Evolutionary conservation across 345 rosid species (phyloP), one percentile per base, ranked within the genome.

Genomic region (Lepidium sativum): DNA sequence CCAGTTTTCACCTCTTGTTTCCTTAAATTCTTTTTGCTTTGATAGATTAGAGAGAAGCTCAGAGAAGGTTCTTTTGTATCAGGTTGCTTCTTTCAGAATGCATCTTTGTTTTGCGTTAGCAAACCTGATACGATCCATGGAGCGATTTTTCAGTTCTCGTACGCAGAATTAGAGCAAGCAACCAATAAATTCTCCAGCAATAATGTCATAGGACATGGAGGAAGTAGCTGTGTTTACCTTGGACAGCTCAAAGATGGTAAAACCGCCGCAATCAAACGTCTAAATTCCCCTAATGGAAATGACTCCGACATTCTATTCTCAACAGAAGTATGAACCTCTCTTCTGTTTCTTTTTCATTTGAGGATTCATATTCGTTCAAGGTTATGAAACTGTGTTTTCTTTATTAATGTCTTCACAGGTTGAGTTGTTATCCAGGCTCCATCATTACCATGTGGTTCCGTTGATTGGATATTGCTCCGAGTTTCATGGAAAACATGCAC

Each of bases 381-480:
- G 10, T 62, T 41, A 15, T 39, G 69, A 10, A 8, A 64, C 11
- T 57, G 21, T 58, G 44, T 57, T 21, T 13, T 25, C 1, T 11
- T 65, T 39, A 8, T 15, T 21, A 13, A 4, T 40, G 29, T 73
- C 65, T 76, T 35, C 52, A 29, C 77, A 94, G 99, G 92, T 90
- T 21, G 89, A 90, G 75, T 70, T 94, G 57, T 74, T 94, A 54
- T 77, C 95, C 44, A 86, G 95, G 73, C 90, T 94, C 58, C 88
- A 94, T 76, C 99, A 94, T 63, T 90, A 84, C 75, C 97, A 90
- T 8, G 95, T 94, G 63, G 99, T 94, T 69, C 97, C 97, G 2
- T 77, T 94, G 68, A 74, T 88, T 40, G 99, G 99, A 44, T 94
- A 84, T 75, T 94, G 97, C 77, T 86, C 80, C 6, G 95, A 88